A percentile compares a stretch with the other conserved stretches of the same genome.
Conservation (phyloP, 2,329 filamentous ascomycete species). For the Paraphaeosphaeria minitans region DNA sequence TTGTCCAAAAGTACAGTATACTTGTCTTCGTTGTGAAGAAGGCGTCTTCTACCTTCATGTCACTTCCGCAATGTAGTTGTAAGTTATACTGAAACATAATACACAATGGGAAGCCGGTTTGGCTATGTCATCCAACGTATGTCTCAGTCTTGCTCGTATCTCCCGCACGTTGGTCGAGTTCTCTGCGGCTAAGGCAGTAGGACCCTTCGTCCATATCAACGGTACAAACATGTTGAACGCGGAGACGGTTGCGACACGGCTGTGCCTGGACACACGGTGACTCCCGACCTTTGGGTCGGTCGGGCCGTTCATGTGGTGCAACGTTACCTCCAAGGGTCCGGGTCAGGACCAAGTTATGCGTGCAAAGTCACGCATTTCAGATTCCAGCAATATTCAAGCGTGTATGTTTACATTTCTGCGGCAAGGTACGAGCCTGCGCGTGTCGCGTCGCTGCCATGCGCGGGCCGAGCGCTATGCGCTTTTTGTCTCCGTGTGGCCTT, state of each 20-base stretch:
- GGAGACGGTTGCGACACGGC: not conserved
- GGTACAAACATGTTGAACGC: not conserved
- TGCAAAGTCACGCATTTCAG: not conserved
- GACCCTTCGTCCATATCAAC: not conserved
- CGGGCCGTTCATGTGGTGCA: not conserved
- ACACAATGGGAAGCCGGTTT: not conserved
- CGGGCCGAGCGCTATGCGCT: not conserved
- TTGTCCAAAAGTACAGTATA: conserved; percentile 5
- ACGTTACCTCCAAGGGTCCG: not conserved
- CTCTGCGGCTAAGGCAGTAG: too few relatives aligned
- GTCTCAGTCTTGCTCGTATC: not conserved
- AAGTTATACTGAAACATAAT: not conserved
- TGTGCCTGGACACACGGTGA: not conserved
- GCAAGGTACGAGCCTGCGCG: conserved; percentile 1
- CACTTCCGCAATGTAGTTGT: not conserved
- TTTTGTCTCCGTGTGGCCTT: not conserved
- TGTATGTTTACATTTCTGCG: not conserved
- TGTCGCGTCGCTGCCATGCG: not conserved
- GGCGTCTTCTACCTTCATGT: not conserved
- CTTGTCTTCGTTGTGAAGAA: not conserved
- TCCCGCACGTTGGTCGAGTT: not conserved
- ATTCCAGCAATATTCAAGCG: not conserved
- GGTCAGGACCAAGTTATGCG: not conserved
- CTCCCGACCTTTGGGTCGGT: not conserved
- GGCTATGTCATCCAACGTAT: not conserved